phyloP scores from a whole-genome alignment of 176 grass and related monocot species.

The Avena eriantha region DNA sequence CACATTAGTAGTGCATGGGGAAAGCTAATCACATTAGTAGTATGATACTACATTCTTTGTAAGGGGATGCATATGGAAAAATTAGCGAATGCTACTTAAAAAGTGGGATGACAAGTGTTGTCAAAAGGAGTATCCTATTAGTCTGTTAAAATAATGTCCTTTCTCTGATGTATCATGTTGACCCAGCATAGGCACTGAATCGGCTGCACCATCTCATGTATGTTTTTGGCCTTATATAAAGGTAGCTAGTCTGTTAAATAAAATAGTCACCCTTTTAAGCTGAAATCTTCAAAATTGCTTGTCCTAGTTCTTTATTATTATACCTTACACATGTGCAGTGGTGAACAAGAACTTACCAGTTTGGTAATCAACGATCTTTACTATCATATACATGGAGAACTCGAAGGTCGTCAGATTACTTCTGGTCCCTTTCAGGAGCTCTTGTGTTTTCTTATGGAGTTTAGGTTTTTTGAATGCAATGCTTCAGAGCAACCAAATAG shows the following conservation, averaged over 20 bases:
- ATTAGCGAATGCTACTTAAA: neutral
- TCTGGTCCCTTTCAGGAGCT: conserved; percentile 86
- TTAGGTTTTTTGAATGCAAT: conserved; percentile 71
- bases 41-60: neutral
- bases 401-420: conserved; percentile 76
- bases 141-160: neutral
- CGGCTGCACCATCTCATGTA: neutral
- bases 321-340: conserved; percentile 43
- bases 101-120: neutral
- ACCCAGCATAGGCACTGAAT: neutral
- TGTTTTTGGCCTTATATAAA: neutral
- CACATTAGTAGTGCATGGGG: neutral
- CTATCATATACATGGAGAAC: conserved; percentile 69
- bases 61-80: neutral
- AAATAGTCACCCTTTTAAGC: neutral
- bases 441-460: conserved; percentile 68
- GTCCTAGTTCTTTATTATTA: conserved; percentile 20
- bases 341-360: conserved; percentile 54
- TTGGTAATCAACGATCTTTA: conserved; percentile 78
- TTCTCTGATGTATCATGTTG: neutral
- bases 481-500: conserved; percentile 39
- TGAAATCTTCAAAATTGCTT: neutral
- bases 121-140: neutral
- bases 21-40: neutral
- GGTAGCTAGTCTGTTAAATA: neutral